Conservation (phyloP, 768 basidiomycete genomes). For the Udeniomyces megalosporus region DNA sequence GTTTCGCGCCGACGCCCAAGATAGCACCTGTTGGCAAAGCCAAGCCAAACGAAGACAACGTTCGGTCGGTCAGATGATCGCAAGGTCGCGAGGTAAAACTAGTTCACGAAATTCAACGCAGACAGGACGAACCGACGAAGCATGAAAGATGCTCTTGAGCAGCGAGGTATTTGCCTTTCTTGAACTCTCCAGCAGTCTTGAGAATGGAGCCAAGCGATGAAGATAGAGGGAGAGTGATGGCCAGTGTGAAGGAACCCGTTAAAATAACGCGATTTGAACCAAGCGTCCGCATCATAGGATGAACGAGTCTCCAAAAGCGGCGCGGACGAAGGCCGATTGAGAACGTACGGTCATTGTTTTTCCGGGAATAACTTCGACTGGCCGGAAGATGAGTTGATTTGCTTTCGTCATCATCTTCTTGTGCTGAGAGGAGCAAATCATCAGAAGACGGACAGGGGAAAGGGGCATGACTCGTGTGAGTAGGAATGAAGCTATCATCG, state of each 20-base stretch:
- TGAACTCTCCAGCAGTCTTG: slow-evolving; percentile 8
- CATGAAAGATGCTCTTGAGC: slow-evolving; percentile 9
- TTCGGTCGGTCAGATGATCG: no score
- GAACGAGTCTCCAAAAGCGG: background rate
- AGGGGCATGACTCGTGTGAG: no score
- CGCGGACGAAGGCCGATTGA: background rate
- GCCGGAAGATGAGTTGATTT: background rate
- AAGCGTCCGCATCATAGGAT: background rate
- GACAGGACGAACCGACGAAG: background rate
- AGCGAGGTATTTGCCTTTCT: background rate
- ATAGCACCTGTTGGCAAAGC: slow-evolving; percentile 3
- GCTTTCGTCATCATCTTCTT: background rate
- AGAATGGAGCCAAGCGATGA: background rate
- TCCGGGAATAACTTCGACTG: background rate
- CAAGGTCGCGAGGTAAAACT: no score
- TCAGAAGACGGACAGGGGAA: background rate
- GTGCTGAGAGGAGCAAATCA: background rate
- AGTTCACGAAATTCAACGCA: background rate
- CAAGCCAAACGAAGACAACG: background rate
- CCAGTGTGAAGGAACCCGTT: background rate
- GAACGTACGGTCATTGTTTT: background rate
- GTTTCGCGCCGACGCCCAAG: background rate
- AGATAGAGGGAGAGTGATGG: background rate
- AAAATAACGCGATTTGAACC: background rate
- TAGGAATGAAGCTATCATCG: no score